A percentile compares a stretch with the other conserved stretches of the same genome.
Evolutionary conservation across 208 protist species (phyloP).

Genomic region (Leishmania mexicana): DNA sequence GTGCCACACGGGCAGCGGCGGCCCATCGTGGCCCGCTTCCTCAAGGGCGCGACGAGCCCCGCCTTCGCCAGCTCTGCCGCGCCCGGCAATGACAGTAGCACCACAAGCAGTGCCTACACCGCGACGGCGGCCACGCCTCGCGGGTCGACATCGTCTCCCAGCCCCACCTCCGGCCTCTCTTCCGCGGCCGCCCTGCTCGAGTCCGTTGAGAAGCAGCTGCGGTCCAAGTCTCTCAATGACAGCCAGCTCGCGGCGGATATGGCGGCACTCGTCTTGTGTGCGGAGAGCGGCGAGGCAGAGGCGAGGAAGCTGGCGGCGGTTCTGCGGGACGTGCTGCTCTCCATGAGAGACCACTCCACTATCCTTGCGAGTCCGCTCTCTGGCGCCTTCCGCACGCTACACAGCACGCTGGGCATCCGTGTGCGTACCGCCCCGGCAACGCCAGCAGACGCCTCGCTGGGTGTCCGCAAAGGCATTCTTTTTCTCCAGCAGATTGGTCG

Average conservation of each 20-base stretch:
- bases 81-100: background rate
- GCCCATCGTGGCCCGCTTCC: conserved; percentile 56
- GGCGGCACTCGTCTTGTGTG: conserved; percentile 38
- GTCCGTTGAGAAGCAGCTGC: conserved; percentile 27
- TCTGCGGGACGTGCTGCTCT: conserved; percentile 40
- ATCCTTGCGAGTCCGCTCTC: conserved; percentile 60
- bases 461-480: conserved; percentile 20
- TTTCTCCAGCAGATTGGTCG: conserved; percentile 58
- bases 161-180: background rate
- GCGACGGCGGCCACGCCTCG: conserved; percentile 18
- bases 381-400: conserved; percentile 53
- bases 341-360: conserved; percentile 44
- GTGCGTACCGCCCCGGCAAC: conserved; percentile 16
- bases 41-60: conserved; percentile 21
- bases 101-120: background rate
- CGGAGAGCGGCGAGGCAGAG: conserved; percentile 42
- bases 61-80: background rate
- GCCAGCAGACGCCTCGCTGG: conserved; percentile 11
- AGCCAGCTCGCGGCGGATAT: conserved; percentile 44
- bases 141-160: background rate
- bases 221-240: conserved; percentile 25
- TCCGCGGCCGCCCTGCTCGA: conserved; percentile 15
- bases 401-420: conserved; percentile 59
- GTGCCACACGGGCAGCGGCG: conserved; percentile 54
- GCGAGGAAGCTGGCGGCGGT: conserved; percentile 41